Conservation (phyloP, 495 filamentous ascomycete species). For the Lentithecium fluviatile region DNA sequence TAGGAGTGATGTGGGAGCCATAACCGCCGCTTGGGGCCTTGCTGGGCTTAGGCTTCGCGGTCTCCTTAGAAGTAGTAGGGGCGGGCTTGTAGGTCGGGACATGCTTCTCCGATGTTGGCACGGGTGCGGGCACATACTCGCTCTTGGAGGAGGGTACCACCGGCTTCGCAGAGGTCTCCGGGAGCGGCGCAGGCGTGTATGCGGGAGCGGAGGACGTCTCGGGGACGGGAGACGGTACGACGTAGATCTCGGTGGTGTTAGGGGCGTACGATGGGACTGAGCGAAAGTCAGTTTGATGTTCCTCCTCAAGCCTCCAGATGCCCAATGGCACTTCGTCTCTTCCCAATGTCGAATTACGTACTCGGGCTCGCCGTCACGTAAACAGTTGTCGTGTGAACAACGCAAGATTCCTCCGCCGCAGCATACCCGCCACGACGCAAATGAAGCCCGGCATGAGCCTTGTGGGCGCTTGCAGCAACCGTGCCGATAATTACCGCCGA, state of each 20-base stretch:
- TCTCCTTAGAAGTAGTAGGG: slow-evolving; percentile 2
- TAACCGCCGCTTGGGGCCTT: slow-evolving; percentile 26
- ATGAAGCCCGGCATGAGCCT: slow-evolving; percentile 62
- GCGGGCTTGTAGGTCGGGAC: slow-evolving; percentile 17
- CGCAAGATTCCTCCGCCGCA: neutral
- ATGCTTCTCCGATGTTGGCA: slow-evolving; percentile 4
- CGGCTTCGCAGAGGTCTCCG: neutral
- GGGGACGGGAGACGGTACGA: slow-evolving; percentile 33
- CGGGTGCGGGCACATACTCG: neutral
- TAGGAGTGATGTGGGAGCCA: slow-evolving; percentile 44
- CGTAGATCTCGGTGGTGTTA: slow-evolving; percentile 64
- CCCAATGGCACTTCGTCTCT: neutral
- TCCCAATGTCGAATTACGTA: slow-evolving; percentile 40
- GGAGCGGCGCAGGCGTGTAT: neutral
- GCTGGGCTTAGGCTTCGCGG: slow-evolving; percentile 30
- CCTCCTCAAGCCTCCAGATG: neutral
- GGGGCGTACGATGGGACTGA: slow-evolving; percentile 66
- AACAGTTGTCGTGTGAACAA: neutral
- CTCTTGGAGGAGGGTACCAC: neutral
- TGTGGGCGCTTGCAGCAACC: slow-evolving; percentile 57
- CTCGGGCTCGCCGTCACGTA: slow-evolving; percentile 50
- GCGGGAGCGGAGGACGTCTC: neutral
- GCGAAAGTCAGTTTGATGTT: slow-evolving; percentile 57
- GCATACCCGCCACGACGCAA: slow-evolving; percentile 47
- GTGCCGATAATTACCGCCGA: slow-evolving; percentile 65